Conservation (phyloP, 1,284 basidiomycete genomes). For the Inonotus hispidus region DNA sequence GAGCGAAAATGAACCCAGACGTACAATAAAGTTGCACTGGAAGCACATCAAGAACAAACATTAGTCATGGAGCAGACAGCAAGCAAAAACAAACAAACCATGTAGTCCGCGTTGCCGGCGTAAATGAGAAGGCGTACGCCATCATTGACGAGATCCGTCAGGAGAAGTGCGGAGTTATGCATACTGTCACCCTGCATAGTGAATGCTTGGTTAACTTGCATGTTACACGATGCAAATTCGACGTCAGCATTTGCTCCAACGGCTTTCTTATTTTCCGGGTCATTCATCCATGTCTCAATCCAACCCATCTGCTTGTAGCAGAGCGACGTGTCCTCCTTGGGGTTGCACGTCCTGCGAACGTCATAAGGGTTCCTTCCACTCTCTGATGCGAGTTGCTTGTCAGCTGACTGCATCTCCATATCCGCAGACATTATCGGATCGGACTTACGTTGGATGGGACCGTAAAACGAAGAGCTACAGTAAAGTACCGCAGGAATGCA, state of each 20-base stretch:
- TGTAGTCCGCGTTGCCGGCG: constrained; percentile 67
- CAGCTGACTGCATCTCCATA: background rate
- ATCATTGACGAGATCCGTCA: constrained; percentile 71
- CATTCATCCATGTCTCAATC: constrained; percentile 79
- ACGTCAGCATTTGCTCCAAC: constrained; percentile 64
- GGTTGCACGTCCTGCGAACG: constrained; percentile 72
- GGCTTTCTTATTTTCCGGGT: constrained; percentile 61
- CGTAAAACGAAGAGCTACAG: constrained; percentile 54
- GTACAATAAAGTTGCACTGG: constrained; percentile 64
- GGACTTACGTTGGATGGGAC: constrained; percentile 54
- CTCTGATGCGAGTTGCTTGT: constrained; percentile 1
- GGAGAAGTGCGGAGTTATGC: constrained; percentile 69
- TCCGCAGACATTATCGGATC: background rate
- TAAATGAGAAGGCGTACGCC: constrained; percentile 79
- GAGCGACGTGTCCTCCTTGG: constrained; percentile 59
- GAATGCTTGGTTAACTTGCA: constrained; percentile 66
- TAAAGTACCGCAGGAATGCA: constrained; percentile 61
- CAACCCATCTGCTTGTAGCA: constrained; percentile 77
- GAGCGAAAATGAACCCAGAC: constrained; percentile 7
- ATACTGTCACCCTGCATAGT: constrained; percentile 71
- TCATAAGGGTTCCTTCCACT: constrained; percentile 74
- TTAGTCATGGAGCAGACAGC: background rate
- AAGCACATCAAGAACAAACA: constrained; percentile 28
- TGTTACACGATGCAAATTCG: constrained; percentile 55
- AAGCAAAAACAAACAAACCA: constrained; percentile 5